Conservation (phyloP, 495 filamentous ascomycete genomes). For the Physcia stellaris region DNA sequence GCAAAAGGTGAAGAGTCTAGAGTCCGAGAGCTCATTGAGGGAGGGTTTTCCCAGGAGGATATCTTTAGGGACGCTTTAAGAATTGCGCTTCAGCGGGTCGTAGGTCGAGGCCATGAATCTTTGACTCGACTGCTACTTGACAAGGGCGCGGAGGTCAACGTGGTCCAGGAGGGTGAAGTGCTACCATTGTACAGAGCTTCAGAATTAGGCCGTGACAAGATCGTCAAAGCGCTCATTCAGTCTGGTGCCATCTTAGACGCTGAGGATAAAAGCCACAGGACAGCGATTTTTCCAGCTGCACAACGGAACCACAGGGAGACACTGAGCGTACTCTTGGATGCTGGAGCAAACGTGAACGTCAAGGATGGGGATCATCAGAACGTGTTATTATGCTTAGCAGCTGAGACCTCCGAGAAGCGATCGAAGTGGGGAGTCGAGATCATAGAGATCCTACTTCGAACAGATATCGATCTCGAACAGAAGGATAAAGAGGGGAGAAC, state of each 20-base stretch:
- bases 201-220: background rate
- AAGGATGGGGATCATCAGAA: background rate
- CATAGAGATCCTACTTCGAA: slow-evolving; percentile 1
- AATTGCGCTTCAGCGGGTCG: too few relatives aligned
- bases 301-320: background rate
- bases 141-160: background rate
- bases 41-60: too few relatives aligned
- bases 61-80: too few relatives aligned
- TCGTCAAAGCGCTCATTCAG: background rate
- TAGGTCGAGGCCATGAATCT: slow-evolving; percentile 1
- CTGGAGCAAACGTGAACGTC: background rate
- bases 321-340: background rate
- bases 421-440: background rate
- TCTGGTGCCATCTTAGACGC: background rate
- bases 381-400: background rate
- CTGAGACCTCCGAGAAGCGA: background rate
- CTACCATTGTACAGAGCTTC: background rate
- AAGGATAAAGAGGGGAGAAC: slow-evolving; percentile 22
- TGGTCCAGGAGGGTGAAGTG: background rate
- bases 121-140: slow-evolving; percentile 3
- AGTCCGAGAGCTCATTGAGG: too few relatives aligned
- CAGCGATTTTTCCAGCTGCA: slow-evolving; percentile 1
- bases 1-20: too few relatives aligned
- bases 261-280: background rate
- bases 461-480: slow-evolving; percentile 2